Percentiles rank a stretch among this genome's conserved stretches.
phyloP scores from a whole-genome alignment of 73 alveolate genomes.

The Paraurostyla sp. region DNA sequence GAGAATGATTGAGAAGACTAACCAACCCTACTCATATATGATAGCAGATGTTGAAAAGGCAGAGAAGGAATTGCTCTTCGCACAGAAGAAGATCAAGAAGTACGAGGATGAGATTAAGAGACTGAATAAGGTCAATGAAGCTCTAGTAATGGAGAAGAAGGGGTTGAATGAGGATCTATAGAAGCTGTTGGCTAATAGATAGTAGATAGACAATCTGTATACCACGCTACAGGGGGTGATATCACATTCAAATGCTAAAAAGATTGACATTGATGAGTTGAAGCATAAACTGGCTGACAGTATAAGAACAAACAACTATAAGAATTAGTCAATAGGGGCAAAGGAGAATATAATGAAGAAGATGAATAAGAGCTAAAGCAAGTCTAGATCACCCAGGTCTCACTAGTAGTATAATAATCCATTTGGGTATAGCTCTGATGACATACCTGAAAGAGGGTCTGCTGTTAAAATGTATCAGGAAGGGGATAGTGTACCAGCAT shows the following conservation, averaged over 20 bases:
- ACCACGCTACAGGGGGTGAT: constrained; percentile 63
- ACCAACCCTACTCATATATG: constrained; percentile 72
- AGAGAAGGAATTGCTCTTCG: constrained; percentile 57
- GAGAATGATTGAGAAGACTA: constrained; percentile 79
- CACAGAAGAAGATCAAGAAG: constrained; percentile 74
- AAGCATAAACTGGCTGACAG: constrained; percentile 66
- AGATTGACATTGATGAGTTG: constrained; percentile 73
- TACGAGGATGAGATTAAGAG: constrained; percentile 81
- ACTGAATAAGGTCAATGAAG: constrained; percentile 70
- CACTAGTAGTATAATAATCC: too few species aligned
- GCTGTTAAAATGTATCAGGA: constrained; percentile 30
- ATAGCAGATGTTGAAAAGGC: constrained; percentile 73
- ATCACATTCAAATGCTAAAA: constrained; percentile 53
- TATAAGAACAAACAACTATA: constrained; percentile 46
- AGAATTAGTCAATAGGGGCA: background rate
- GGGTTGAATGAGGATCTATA: constrained; percentile 72
- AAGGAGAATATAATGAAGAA: constrained; percentile 30
- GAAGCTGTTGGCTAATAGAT: constrained; percentile 67
- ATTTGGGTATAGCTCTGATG: constrained; percentile 34
- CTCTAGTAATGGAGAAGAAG: constrained; percentile 62
- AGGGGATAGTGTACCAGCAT: constrained; percentile 69
- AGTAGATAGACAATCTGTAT: constrained; percentile 74
- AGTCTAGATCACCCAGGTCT: constrained; percentile 54
- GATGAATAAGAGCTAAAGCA: constrained; percentile 47
- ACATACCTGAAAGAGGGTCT: constrained; percentile 25